phyloP scores from a whole-genome alignment of 202 grass and related monocot species.

The Panicum virgatum region DNA sequence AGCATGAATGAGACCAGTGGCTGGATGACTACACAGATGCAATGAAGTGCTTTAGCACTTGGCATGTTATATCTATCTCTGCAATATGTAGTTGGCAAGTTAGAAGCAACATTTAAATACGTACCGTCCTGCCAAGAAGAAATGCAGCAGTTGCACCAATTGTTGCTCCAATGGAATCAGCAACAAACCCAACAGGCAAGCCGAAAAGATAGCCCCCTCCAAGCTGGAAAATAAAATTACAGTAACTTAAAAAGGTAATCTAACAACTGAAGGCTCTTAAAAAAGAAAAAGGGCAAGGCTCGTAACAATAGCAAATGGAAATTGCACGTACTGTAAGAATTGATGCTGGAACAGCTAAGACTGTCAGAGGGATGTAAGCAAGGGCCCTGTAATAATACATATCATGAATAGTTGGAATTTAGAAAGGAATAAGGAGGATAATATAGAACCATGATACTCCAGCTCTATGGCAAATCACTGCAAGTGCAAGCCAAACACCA shows the following conservation, averaged over 20 bases:
- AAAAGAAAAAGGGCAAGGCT: not conserved
- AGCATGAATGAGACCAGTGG: constrained; percentile 7
- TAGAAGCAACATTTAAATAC: constrained; percentile 8
- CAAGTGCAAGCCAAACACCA: constrained; percentile 11
- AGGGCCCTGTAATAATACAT: constrained; percentile 71
- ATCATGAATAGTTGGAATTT: not conserved
- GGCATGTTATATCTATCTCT: not conserved
- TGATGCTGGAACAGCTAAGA: constrained; percentile 96
- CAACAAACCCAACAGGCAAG: constrained; percentile 85
- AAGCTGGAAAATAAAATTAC: constrained; percentile 60
- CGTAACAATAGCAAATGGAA: not conserved
- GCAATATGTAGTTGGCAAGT: not conserved
- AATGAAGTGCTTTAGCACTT: constrained; percentile 2
- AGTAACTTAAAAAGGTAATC: constrained; percentile 11
- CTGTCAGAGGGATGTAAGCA: constrained; percentile 93
- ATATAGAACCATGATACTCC: too few relatives aligned
- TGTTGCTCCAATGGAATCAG: constrained; percentile 94
- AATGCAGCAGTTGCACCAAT: constrained; percentile 97
- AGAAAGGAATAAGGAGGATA: not conserved
- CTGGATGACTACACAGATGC: not conserved
- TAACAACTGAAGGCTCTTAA: not conserved
- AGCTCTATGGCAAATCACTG: too few relatives aligned
- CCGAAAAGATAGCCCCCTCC: constrained; percentile 98
- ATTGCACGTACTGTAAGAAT: constrained; percentile 77
- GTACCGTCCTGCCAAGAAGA: constrained; percentile 95